Evolutionary conservation across 441 rosid species (phyloP).

Genomic region (Erysimum cheiri): DNA sequence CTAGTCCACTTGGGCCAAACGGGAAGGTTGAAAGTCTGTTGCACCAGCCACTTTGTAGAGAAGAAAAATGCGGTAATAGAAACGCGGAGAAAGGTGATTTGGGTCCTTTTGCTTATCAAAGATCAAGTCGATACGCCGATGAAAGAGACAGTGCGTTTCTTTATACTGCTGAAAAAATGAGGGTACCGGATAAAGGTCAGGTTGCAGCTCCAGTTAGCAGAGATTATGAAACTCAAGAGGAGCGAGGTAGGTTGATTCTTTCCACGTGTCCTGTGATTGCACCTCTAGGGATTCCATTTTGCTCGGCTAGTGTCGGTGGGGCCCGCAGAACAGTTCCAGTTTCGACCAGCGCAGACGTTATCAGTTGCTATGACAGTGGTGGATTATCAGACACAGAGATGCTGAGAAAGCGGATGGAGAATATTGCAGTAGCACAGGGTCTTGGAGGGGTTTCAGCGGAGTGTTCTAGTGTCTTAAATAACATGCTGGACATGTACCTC

Average conservation of each 20-base stretch:
- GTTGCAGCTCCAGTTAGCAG: constrained; percentile 38
- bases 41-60: constrained; percentile 39
- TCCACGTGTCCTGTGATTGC: constrained; percentile 48
- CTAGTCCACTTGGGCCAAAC: constrained; percentile 57
- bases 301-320: constrained; percentile 46
- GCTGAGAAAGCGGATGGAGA: constrained; percentile 54
- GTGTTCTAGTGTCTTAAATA: constrained; percentile 55
- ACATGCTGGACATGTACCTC: constrained; percentile 53
- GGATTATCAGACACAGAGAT: constrained; percentile 49
- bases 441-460: constrained; percentile 60
- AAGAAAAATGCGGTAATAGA: constrained; percentile 32
- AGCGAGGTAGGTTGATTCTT: constrained; percentile 13
- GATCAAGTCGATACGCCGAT: constrained; percentile 48
- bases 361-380: constrained; percentile 48
- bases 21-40: constrained; percentile 38
- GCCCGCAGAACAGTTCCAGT: constrained; percentile 39
- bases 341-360: constrained; percentile 34
- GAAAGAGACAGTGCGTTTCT: constrained; percentile 41
- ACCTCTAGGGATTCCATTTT: constrained; percentile 53
- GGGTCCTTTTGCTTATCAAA: constrained; percentile 45
- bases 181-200: constrained; percentile 41
- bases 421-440: constrained; percentile 54
- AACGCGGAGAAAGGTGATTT: constrained; percentile 43
- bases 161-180: constrained; percentile 33
- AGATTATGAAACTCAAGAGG: constrained; percentile 44